A percentile compares a stretch with the other conserved stretches of the same genome.
phyloP scores from a whole-genome alignment of 192 early-diverging fungal genomes.

The Chytriomyces confervae region DNA sequence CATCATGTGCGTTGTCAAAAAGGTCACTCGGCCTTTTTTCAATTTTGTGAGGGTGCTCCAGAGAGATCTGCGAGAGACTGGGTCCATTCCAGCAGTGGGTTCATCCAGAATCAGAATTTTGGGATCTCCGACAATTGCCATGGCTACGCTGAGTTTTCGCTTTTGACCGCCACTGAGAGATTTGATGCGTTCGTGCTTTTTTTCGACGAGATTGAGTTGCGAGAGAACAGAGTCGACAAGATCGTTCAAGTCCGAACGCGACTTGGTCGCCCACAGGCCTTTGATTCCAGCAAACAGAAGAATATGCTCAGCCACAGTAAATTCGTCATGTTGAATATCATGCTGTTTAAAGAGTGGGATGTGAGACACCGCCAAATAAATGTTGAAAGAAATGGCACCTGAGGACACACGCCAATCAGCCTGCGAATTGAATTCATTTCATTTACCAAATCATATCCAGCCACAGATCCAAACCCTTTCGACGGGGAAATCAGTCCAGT shows the following conservation, averaged over 20 bases:
- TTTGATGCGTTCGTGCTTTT: constrained; percentile 21
- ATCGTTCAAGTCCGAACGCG: constrained; percentile 53
- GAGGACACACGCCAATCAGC: constrained; percentile 75
- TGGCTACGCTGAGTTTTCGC: constrained; percentile 70
- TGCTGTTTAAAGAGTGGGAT: constrained; percentile 43
- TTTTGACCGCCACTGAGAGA: constrained; percentile 62
- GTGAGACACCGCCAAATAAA: neutral
- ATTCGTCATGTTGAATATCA: constrained; percentile 68
- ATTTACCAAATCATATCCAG: constrained; percentile 57
- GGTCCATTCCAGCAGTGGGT: constrained; percentile 67
- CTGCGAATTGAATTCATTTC: constrained; percentile 62
- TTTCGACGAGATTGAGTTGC: constrained; percentile 37
- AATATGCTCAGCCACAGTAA: constrained; percentile 70
- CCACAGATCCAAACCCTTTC: constrained; percentile 60
- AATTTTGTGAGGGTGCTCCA: constrained; percentile 62
- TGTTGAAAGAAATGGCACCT: constrained; percentile 35
- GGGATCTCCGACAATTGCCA: constrained; percentile 67
- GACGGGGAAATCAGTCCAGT: constrained; percentile 65
- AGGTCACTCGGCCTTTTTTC: constrained; percentile 64
- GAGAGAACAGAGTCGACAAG: constrained; percentile 47
- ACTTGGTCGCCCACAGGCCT: constrained; percentile 50
- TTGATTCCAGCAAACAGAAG: constrained; percentile 69
- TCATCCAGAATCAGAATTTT: constrained; percentile 69
- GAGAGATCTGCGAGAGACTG: constrained; percentile 64
- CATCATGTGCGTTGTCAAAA: constrained; percentile 39